Base-by-base conservation (phyloP, 2,329 filamentous ascomycete genomes). In the Colletotrichum neosansevieriae region DNA sequence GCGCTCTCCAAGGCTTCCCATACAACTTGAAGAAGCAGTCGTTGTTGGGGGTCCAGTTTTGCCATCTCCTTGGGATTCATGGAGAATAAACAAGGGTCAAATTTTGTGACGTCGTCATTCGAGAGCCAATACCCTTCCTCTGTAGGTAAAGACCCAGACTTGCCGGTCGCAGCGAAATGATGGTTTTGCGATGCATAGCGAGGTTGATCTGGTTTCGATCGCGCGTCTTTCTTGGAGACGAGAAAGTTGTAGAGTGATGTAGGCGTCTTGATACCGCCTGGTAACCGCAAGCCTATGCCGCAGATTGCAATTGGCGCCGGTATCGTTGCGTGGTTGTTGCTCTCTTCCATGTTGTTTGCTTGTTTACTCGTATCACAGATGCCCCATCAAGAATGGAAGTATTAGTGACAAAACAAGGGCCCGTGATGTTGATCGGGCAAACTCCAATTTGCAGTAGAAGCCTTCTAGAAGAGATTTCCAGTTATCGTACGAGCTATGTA, bases 11-110 rank as follows among this genome's bases (percentile, higher is more conserved):
- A 64, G 24, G 73, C 74, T 62, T 79, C 78, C 19, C 72, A 74
- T 2, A 73, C 71, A 1, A 79, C 75, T 62, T 80, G 75, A 0
- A 78, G 62, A 4, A 77, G 56, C 9, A 75, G 68, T 1, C 76
- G 67, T 57, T 78, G 78, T 44, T 78, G 76, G 1, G 78, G 78
- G 40, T 80, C 78, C 38, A 71, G 38, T 6, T 57, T 44, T 45
- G 50, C 72, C 6, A 73, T 72, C 32, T 78, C 77, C 13, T 69
- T 63, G 12, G n/a, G 70, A 13, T 54, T 72, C 71, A 79, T 73
- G 2, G 72, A 74, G 63, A 77, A 79, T 15, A 65, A 19, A 6
- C 54, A 65, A 1, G 62, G 62, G 32, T 65, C 62, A 15, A 65
- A 65, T 24, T 61, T 61, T 3, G 42, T 49, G 11, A 66, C 57